A percentile compares a stretch with the other conserved stretches of the same genome.
Conservation (phyloP, 2,329 filamentous ascomycete species). For the Aurifilum marmelostoma region DNA sequence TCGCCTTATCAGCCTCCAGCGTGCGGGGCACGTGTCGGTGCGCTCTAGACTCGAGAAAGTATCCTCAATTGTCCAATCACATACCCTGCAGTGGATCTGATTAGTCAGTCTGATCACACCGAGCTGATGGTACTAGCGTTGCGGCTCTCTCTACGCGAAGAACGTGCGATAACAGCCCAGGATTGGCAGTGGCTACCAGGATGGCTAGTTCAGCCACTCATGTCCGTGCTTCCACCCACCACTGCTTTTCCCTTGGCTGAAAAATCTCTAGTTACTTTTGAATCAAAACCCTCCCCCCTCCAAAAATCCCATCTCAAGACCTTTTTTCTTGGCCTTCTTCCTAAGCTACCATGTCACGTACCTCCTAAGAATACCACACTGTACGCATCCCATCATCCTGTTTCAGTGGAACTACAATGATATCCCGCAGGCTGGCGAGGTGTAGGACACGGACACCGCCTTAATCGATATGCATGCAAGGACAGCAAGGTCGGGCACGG, state of each 20-base stretch:
- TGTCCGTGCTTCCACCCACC: constrained; percentile 21
- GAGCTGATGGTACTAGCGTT: neutral
- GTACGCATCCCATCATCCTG: neutral
- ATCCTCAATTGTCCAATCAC: neutral
- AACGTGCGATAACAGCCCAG: constrained; percentile 12
- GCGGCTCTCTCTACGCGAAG: neutral
- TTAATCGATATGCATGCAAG: neutral
- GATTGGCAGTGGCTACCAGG: constrained; percentile 5
- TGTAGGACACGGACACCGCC: neutral
- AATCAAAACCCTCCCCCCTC: no score
- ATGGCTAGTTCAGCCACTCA: constrained; percentile 12
- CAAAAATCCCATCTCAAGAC: neutral
- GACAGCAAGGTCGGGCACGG: neutral
- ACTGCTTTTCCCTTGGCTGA: neutral
- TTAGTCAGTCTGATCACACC: neutral
- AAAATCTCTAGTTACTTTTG: neutral
- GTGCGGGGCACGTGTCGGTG: neutral
- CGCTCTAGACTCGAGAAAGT: neutral
- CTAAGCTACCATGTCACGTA: neutral
- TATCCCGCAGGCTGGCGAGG: neutral
- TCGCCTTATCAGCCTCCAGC: neutral
- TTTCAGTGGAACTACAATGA: neutral
- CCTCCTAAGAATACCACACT: neutral
- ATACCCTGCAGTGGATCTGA: neutral
- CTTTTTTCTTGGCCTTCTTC: neutral